Conservation (phyloP, 345 rosid genomes). For the Sisymbrium irio region DNA sequence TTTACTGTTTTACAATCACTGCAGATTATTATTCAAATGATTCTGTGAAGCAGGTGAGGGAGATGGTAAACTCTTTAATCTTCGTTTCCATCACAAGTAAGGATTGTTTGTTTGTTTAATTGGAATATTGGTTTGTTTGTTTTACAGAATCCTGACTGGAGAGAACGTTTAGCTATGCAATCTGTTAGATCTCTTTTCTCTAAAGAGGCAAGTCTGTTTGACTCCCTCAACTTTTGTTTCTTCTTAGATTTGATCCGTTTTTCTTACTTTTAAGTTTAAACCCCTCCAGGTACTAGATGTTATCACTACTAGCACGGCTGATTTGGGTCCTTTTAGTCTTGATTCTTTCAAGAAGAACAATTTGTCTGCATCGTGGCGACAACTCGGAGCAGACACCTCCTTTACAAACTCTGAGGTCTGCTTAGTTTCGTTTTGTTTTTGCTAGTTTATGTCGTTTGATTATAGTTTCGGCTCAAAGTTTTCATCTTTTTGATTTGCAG, state of each 20-base stretch:
- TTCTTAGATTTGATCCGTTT: neutral
- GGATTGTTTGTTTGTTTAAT: conserved; percentile 13
- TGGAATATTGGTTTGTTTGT: conserved; percentile 5
- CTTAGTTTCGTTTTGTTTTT: neutral
- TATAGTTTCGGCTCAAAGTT: conserved; percentile 21
- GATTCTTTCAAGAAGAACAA: conserved; percentile 75
- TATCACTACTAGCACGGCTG: conserved; percentile 62
- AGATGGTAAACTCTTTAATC: neutral
- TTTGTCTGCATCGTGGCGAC: conserved; percentile 77
- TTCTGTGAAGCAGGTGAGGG: conserved; percentile 55
- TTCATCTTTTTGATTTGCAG: conserved; percentile 34
- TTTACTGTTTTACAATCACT: neutral
- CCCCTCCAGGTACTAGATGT: conserved; percentile 62
- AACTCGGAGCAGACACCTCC: conserved; percentile 36
- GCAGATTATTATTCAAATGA: conserved; percentile 58
- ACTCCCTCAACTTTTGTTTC: neutral
- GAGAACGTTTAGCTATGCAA: conserved; percentile 72
- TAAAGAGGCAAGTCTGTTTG: conserved; percentile 60
- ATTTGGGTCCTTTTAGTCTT: conserved; percentile 80
- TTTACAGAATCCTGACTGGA: conserved; percentile 76
- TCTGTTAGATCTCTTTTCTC: conserved; percentile 64
- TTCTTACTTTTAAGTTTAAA: conserved; percentile 1
- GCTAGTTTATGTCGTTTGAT: neutral
- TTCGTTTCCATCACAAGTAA: neutral
- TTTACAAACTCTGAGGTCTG: conserved; percentile 52